Percentiles rank a stretch among this genome's conserved stretches.
phyloP scores from a whole-genome alignment of 1,139 yeast genomes.

The Wickerhamomyces sp. region DNA sequence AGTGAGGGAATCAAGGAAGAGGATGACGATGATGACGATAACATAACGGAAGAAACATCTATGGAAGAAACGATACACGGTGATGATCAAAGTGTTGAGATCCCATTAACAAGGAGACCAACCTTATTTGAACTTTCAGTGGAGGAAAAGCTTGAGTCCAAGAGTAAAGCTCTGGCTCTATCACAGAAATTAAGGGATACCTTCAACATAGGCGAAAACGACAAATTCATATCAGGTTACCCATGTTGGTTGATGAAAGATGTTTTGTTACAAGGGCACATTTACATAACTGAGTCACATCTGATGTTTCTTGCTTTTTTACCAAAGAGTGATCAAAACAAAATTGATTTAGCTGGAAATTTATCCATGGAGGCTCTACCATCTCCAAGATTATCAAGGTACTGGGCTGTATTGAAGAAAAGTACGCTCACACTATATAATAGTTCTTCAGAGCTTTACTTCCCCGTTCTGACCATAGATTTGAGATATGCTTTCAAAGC shows the following conservation, averaged over 20 bases:
- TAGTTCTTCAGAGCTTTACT: constrained; percentile 73
- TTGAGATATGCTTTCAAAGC: constrained; percentile 59
- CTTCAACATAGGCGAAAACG: constrained; percentile 42
- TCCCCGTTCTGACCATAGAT: constrained; percentile 75
- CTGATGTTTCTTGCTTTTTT: constrained; percentile 76
- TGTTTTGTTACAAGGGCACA: constrained; percentile 80
- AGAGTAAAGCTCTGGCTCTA: constrained; percentile 29
- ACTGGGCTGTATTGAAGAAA: constrained; percentile 76
- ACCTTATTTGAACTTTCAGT: constrained; percentile 34
- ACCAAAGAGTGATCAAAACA: constrained; percentile 42
- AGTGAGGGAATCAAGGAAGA: constrained; percentile 17
- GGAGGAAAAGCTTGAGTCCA: constrained; percentile 21
- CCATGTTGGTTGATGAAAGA: constrained; percentile 80
- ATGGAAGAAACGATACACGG: background rate
- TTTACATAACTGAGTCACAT: constrained; percentile 62
- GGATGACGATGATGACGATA: constrained; percentile 4
- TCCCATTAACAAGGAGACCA: constrained; percentile 10
- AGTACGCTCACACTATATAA: constrained; percentile 66
- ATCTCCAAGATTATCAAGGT: constrained; percentile 31
- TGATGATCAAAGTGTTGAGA: background rate
- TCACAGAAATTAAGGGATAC: constrained; percentile 29
- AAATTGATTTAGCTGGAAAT: constrained; percentile 27
- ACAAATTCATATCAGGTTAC: constrained; percentile 49
- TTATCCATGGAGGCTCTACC: constrained; percentile 25
- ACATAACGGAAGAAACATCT: background rate